phyloP scores from a whole-genome alignment of 768 basidiomycete genomes.

The Lactarius evosmus region DNA sequence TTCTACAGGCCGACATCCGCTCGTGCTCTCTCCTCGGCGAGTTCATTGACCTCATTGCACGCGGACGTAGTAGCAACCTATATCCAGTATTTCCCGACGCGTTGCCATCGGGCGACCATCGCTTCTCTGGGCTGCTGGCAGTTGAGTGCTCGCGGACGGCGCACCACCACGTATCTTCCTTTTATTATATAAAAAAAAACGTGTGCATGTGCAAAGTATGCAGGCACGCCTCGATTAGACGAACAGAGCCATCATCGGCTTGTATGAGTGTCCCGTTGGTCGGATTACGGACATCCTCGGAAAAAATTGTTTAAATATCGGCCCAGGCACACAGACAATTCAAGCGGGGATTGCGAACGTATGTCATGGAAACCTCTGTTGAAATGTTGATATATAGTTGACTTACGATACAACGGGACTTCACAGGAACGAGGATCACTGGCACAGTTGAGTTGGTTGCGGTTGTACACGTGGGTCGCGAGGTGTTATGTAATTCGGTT shows the following conservation, averaged over 20 bases:
- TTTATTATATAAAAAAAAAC: not conserved
- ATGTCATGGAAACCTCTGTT: conserved; percentile 9
- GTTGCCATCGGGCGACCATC: not conserved
- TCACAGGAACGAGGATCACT: conserved; percentile 2
- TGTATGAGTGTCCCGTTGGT: not conserved
- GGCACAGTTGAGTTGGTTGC: conserved; percentile 1
- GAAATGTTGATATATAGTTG: not conserved
- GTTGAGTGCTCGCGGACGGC: not conserved
- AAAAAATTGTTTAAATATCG: not conserved
- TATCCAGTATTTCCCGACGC: not conserved
- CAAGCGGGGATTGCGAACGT: not conserved
- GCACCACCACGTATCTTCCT: not conserved
- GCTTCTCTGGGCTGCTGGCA: not conserved
- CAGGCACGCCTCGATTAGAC: conserved; percentile 4
- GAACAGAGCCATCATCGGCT: conserved; percentile 6
- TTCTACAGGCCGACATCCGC: not conserved
- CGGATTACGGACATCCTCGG: conserved; percentile 9
- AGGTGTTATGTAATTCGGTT: not conserved
- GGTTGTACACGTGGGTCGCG: not conserved
- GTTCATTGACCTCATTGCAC: not conserved
- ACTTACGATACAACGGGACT: conserved; percentile 1
- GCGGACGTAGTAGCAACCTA: not conserved
- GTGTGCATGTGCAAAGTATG: conserved; percentile 6
- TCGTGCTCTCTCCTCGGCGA: not conserved
- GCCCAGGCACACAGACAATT: not conserved